phyloP scores from a whole-genome alignment of 441 rosid genomes.

The Mallotus repandus region DNA sequence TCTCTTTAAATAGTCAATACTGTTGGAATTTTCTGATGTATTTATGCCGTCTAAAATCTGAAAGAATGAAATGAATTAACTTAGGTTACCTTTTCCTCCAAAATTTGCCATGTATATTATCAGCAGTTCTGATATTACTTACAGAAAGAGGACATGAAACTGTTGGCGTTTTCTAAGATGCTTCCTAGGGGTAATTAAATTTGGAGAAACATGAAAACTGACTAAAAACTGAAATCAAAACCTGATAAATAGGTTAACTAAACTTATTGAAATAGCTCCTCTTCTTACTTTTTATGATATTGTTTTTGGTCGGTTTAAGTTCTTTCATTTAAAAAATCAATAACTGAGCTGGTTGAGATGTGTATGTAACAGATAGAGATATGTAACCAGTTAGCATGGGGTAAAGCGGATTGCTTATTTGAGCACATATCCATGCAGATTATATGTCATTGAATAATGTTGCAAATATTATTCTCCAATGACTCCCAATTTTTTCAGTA shows the following conservation, averaged over 20 bases:
- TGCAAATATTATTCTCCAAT: not conserved
- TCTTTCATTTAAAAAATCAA: not conserved
- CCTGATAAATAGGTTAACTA: not conserved
- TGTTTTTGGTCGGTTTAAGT: not conserved
- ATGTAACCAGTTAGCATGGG: not conserved
- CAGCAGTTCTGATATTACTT: slow-evolving; percentile 14
- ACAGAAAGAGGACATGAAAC: not conserved
- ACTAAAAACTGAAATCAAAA: not conserved
- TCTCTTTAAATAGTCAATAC: slow-evolving; percentile 53
- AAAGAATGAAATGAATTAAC: slow-evolving; percentile 11
- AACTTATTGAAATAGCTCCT: not conserved
- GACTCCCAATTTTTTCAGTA: too few relatives aligned
- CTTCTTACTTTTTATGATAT: not conserved
- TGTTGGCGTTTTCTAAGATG: not conserved
- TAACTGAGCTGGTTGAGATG: not conserved
- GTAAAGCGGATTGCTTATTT: not conserved
- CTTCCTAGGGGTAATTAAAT: not conserved
- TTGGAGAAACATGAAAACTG: not conserved
- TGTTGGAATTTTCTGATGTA: slow-evolving; percentile 44
- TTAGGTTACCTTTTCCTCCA: not conserved
- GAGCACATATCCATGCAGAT: not conserved
- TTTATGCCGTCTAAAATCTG: slow-evolving; percentile 79
- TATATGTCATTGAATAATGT: not conserved
- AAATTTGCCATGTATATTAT: slow-evolving; percentile 1
- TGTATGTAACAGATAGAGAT: not conserved